phyloP scores from a whole-genome alignment of 805 yeast species.

The Lipomyces anomalus region DNA sequence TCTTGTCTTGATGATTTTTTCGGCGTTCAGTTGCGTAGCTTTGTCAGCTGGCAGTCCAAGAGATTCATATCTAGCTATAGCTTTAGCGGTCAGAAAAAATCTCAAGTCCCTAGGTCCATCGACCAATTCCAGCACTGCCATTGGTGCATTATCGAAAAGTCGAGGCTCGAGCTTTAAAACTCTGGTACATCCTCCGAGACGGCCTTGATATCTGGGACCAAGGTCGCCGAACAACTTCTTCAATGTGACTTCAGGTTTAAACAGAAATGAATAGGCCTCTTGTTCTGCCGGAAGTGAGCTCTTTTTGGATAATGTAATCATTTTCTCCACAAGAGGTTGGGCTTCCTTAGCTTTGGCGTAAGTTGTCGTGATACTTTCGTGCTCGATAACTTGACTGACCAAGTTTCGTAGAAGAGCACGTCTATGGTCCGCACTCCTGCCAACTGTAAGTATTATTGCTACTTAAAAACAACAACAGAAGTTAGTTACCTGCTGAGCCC shows the following conservation, averaged over 20 bases:
- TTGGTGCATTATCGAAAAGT: slow-evolving; percentile 83
- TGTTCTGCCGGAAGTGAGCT: slow-evolving; percentile 22
- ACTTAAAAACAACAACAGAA: too few species aligned
- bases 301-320: slow-evolving; percentile 55
- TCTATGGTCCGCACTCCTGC: slow-evolving; percentile 17
- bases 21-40: slow-evolving; percentile 53
- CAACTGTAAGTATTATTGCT: too few species aligned
- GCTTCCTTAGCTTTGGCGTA: slow-evolving; percentile 70
- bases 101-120: slow-evolving; percentile 69
- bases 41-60: slow-evolving; percentile 49
- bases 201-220: slow-evolving; percentile 53
- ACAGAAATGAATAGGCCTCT: slow-evolving; percentile 39
- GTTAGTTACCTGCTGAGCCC: not conserved
- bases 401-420: slow-evolving; percentile 46
- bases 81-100: slow-evolving; percentile 71
- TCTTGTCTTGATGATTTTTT: slow-evolving; percentile 44
- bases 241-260: slow-evolving; percentile 45
- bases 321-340: slow-evolving; percentile 54
- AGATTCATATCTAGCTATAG: slow-evolving; percentile 71
- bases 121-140: slow-evolving; percentile 80
- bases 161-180: slow-evolving; percentile 79
- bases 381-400: slow-evolving; percentile 60
- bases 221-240: slow-evolving; percentile 66
- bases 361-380: slow-evolving; percentile 68
- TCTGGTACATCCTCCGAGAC: slow-evolving; percentile 82